Base-by-base conservation (phyloP, 306 rosid species). In the Vigna nakashimae region DNA sequence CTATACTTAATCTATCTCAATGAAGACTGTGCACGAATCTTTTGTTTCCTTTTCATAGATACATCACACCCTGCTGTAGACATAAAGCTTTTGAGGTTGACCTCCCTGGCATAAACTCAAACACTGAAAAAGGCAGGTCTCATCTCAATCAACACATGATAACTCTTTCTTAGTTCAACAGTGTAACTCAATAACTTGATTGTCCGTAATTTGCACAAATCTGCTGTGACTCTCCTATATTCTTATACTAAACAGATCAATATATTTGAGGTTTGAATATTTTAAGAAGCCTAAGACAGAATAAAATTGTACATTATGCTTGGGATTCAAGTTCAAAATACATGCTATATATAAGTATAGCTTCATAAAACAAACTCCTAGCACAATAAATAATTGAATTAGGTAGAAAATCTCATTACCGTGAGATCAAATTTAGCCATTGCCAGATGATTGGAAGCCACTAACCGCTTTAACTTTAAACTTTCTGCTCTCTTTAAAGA, bases 371-470 rank as follows among this genome's bases (percentile, higher is more conserved):
- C 58, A 64, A 30, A 6, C 20, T 58, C 75, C 50, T 3, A 5
- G 65, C 52, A 57, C 38, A 13, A 60, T n/a, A 56, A 30, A 45
- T 58, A 40, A 24, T 69, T 26, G 52, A 70, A 8, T 68, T 17
- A 70, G 66, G 60, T 38, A 57, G 71, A 64, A 83, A 80, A 80
- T 74, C 45, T 68, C 76, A 70, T 84, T 85, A 94, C 98, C 90
- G 92, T 92, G 80, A 94, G 88, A 67, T 92, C 95, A 83, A 94
- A 94, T 82, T 91, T 91, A 20, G 97, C 97, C 95, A 92, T 88
- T 62, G 97, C 92, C 81, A 94, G 93, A 88, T 95, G 98, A 90
- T 88, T 95, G 81, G 97, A 92, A 70, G 98, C 95, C 86, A 89
- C 91, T 83, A 95, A 83, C 55, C 88, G 90, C 79, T 91, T 90